Percentiles rank a stretch among this genome's conserved stretches.
Evolutionary conservation across 345 rosid genomes (phyloP).

Genomic region (Arabidopsis thaliana): DNA sequence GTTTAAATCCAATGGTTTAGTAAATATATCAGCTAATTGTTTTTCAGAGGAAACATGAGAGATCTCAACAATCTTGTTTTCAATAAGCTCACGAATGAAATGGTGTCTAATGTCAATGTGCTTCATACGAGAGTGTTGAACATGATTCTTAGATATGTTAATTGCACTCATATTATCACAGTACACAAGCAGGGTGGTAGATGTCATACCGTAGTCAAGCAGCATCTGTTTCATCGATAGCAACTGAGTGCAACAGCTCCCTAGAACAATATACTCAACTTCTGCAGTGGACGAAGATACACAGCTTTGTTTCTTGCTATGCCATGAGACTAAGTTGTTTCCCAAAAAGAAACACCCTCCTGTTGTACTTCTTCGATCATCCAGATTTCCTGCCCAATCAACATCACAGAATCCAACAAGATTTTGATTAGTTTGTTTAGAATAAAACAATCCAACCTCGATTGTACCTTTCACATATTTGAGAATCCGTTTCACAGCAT

Average conservation of each 20-base stretch:
- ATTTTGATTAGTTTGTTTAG: no score
- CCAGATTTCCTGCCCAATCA: not conserved
- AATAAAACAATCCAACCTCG: no score
- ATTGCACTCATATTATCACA: not conserved
- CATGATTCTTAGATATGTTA: not conserved
- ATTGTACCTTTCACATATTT: no score
- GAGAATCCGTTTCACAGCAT: no score
- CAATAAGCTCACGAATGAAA: not conserved
- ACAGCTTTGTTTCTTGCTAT: not conserved
- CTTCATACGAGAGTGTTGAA: not conserved
- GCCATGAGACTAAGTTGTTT: not conserved
- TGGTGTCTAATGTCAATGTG: not conserved
- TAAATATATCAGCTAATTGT: not conserved
- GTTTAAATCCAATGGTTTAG: not conserved
- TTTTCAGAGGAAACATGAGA: no score
- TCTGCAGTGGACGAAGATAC: not conserved
- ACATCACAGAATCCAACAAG: not conserved
- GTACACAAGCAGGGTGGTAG: no score
- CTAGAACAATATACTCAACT: not conserved
- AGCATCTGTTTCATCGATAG: not conserved
- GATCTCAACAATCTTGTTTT: constrained; percentile 27
- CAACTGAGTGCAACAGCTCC: not conserved
- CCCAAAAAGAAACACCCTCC: not conserved
- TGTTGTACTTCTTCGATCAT: not conserved
- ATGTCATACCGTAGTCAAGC: not conserved